Base-by-base conservation (phyloP, 2,329 filamentous ascomycete genomes). In the Neophaeococcomyces mojaviensis region DNA sequence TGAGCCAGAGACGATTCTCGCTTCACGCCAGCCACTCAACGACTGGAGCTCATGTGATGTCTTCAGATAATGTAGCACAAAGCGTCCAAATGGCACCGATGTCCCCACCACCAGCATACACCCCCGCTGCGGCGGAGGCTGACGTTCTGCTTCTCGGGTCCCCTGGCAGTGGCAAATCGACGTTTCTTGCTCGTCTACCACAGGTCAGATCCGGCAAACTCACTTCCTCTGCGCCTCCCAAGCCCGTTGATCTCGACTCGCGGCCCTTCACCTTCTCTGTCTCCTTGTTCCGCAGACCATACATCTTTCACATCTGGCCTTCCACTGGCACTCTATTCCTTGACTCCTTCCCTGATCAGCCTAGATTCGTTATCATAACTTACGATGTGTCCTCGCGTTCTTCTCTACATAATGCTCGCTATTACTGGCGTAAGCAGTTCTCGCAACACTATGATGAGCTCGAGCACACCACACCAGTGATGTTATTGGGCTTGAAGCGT, bases 91-190 rank as follows among this genome's bases (percentile, higher is more conserved):
- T 4, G 18, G 16, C n/a, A n/a, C 13, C 39, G 7, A n/a, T n/a
- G n/a, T 34, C 39, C 6, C 40, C 31, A 8, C 39, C 39, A 31
- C 26, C 39, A 9, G 24, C n/a, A 8, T 31, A 30, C 24, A 24
- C 40, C 15, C 20, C 32, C 13, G 30, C 19, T 6, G 18, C 28
- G 7, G 22, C 7, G 10, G 31, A 44, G 12, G 53, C 75, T 31
- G 68, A 64, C 19, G 70, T 82, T 40, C 67, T 82, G 5, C 64
- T 82, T 13, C 65, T 82, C 2, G 78, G 78, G 43, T 78, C 81
- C 48, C 58, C 70, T 31, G 76, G 73, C 41, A 76, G 78, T 37
- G 78, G 78, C 47, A 82, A 81, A 62, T 77, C 78, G 41, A 78
- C 76, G 8, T 81, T 82, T 51, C 62, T 82, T 50, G 77, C 77